Evolutionary conservation across 345 rosid genomes (phyloP).

Genomic region (Pelargonium nanum): DNA sequence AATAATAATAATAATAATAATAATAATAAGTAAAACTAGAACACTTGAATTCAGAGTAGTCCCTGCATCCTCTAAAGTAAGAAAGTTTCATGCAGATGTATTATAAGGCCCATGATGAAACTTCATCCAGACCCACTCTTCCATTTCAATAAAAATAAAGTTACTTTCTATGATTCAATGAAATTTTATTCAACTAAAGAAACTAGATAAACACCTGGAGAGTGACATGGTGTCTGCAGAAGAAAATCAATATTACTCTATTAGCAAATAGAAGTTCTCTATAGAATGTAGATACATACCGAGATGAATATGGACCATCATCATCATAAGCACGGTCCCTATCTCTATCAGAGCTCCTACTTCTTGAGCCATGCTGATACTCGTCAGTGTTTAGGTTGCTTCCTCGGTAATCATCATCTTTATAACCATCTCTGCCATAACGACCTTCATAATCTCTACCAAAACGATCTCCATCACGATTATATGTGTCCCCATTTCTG

Average conservation of each 20-base stretch:
- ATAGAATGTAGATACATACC: conserved; percentile 27
- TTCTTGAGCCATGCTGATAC: conserved; percentile 45
- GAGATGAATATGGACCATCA: conserved; percentile 55
- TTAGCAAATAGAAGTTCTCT: no score
- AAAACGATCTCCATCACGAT: conserved; percentile 62
- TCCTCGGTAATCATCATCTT: conserved; percentile 71
- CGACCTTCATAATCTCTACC: conserved; percentile 61
- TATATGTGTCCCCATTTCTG: conserved; percentile 58
- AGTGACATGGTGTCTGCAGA: not conserved
- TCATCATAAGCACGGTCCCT: conserved; percentile 47
- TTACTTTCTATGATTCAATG: no score
- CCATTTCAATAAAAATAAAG: no score
- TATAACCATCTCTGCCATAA: conserved; percentile 58
- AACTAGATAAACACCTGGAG: no score
- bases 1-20: no score
- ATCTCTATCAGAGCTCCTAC: conserved; percentile 60
- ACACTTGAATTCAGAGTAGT: not conserved
- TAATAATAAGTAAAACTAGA: no score
- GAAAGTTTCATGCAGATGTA: no score
- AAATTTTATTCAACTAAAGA: no score
- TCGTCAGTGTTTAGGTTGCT: conserved; percentile 65
- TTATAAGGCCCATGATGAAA: no score
- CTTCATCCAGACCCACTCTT: no score
- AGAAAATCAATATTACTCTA: not conserved
- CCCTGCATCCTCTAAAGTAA: no score